Evolutionary conservation across 768 basidiomycete species (phyloP), one percentile per base, ranked within the genome.

Genomic region (Suillus hirtellus): DNA sequence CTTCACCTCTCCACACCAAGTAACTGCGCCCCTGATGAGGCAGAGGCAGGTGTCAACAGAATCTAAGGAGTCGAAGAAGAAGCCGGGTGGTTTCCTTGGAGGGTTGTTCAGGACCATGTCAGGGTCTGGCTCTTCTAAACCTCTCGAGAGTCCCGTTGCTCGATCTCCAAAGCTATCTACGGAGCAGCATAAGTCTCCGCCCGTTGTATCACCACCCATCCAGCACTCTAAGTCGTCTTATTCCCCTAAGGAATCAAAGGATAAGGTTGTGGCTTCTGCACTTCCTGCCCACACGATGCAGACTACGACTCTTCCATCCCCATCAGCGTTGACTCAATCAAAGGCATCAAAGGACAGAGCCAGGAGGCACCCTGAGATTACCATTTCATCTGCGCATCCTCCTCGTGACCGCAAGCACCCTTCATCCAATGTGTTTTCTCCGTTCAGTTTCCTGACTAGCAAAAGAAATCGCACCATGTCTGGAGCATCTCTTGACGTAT

Each of bases 401-500:
- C 34, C 61, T 27, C 65, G 77, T 21, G 78, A 77, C 49, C 76
- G 78, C 40, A 82, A 75, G 61, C 78, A 79, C 63, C 70, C 78
- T 11, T 77, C 75, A 21, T 74, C 81, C 38, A 83, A 80, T 60
- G 79, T 85, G 24, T 86, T 87, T 67, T 82, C 82, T 19, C 84
- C 89, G 0, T 89, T 90, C 74, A 84, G 85, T 50, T 81, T 90
- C 68, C 66, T 90, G 66, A 77, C 77, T 27, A 79, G 79, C 44
- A 87, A 83, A 70, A 80, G 84, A 68, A 81, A 87, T 71, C 84
- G 87, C 38, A 87, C 88, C 8, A 78, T 93, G 47, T 93, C 92
- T 17, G 81, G 84, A 43, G 87, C 86, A 40, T 93, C 92, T 47
- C 78, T 90, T 38, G 92, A 93, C 71, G 92, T 90, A 31, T 83